These are phyloP conservation scores for Epichloe bromicola DNA, from an alignment of 2,329 filamentous ascomycete genomes.

Conservation along the genomic window DNA sequence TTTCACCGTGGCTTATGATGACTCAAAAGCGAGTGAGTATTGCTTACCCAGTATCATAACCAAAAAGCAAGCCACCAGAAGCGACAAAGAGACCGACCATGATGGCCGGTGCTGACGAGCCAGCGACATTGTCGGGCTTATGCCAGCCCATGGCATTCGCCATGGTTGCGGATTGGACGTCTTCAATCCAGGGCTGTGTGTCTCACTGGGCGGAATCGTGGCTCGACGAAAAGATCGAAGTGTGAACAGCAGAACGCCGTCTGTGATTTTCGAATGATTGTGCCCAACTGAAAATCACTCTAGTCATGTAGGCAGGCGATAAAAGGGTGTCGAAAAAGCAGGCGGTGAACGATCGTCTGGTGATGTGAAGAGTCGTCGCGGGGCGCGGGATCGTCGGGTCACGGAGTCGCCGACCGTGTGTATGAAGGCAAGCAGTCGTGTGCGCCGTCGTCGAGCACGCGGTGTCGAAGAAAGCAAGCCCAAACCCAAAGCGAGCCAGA, in stretches of 20 bases:
- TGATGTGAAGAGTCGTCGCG: background rate
- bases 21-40: too few relatives aligned
- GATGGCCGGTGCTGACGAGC: constrained; percentile 58
- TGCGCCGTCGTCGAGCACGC: background rate
- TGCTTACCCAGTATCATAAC: constrained; percentile 56
- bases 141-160: constrained; percentile 57
- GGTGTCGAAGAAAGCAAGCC: background rate
- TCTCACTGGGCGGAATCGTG: background rate
- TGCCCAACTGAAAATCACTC: background rate
- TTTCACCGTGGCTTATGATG: too few relatives aligned
- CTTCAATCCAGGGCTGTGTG: constrained; percentile 34
- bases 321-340: background rate
- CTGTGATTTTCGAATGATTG: background rate
- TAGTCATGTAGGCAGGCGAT: background rate
- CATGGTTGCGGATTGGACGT: constrained; percentile 38
- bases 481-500: background rate
- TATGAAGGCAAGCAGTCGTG: background rate
- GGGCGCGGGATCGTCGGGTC: background rate
- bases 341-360: background rate
- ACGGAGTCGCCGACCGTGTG: background rate
- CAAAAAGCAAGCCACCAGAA: constrained; percentile 55
- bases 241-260: background rate
- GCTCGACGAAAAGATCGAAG: background rate
- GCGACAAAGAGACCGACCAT: constrained; percentile 61
- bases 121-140: constrained; percentile 63